phyloP scores from a whole-genome alignment of 257 asterid genomes.

The Primulina eburnea region DNA sequence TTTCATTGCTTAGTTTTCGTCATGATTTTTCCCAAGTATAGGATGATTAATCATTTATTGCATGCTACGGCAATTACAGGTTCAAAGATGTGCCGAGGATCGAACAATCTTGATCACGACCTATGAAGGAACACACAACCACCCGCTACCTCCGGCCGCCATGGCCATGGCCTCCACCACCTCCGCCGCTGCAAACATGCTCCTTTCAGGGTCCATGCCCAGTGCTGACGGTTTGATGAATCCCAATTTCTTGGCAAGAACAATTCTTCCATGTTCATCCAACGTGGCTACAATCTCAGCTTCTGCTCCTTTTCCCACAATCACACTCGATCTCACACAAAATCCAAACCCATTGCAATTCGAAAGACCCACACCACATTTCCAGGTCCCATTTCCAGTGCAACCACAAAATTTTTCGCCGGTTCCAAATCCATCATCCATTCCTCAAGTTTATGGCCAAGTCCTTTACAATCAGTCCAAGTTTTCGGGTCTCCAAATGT shows the following conservation, averaged over 20 bases:
- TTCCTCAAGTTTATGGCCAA: slow-evolving; percentile 55
- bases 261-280: slow-evolving; percentile 69
- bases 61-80: slow-evolving; percentile 37
- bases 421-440: slow-evolving; percentile 29
- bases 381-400: slow-evolving; percentile 50
- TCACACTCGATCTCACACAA: slow-evolving; percentile 89
- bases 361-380: slow-evolving; percentile 46
- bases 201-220: slow-evolving; percentile 85
- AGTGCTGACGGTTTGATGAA: slow-evolving; percentile 84
- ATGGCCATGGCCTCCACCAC: slow-evolving; percentile 98
- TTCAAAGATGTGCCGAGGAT: slow-evolving; percentile 93
- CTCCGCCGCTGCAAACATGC: slow-evolving; percentile 89
- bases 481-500: slow-evolving; percentile 75
- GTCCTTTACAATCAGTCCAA: slow-evolving; percentile 65
- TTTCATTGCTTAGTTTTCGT: neutral
- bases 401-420: slow-evolving; percentile 31
- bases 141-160: slow-evolving; percentile 95
- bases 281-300: slow-evolving; percentile 94
- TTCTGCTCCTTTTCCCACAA: slow-evolving; percentile 92
- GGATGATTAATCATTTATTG: slow-evolving; percentile 8
- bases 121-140: slow-evolving; percentile 90
- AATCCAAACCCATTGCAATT: slow-evolving; percentile 46
- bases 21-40: neutral
- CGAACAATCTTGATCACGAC: slow-evolving; percentile 69
- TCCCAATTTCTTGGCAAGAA: slow-evolving; percentile 63